Base-by-base conservation (phyloP, 768 basidiomycete genomes). In the Royoungia palumana region DNA sequence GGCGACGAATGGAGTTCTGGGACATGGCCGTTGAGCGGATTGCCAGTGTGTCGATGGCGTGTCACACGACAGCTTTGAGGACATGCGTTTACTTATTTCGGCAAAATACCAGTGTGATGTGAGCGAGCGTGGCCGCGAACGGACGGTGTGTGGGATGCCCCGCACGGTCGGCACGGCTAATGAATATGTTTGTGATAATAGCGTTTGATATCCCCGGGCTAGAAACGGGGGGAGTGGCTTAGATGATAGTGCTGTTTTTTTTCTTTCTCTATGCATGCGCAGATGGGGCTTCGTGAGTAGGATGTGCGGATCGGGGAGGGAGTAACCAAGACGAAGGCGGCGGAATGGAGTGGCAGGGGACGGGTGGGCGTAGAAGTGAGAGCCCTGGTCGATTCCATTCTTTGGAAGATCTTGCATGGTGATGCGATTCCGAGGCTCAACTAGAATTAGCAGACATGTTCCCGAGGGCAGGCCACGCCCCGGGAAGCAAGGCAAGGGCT, bases 21-120 rank as follows among this genome's bases (percentile, higher is more conserved):
- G 70, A 5, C 73, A 65, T 86, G 83, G 83, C 65, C 72, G 37
- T 64, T 83, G 45, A 80, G 80, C 52, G 84, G 84, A 22, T 65
- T 84, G 28, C 46, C 19, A 81, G 82, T 50, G 81, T 83, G 79
- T 63, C 25, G 19, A 36, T 46, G 22, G 35, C 38, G 21, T 46
- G 58, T 57, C 55, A 50, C 48, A 37, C 48, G 46, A 51, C 46
- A 13, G 35, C 19, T 47, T 40, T 25, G 45, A 25, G 42, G 35
- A 24, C 25, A 21, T 39, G 42, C n/a, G 53, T 41, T 44, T 48
- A 10, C 49, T 60, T 27, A 55, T 52, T 45, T 47, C 25, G 43
- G 24, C 47, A 47, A 40, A 55, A 54, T 30, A 8, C 20, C 45
- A 81, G 73, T 27, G 2, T 13, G 6, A 28, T 12, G 28, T 28